phyloP scores from a whole-genome alignment of 345 rosid genomes.

The Cardamine occulta region DNA sequence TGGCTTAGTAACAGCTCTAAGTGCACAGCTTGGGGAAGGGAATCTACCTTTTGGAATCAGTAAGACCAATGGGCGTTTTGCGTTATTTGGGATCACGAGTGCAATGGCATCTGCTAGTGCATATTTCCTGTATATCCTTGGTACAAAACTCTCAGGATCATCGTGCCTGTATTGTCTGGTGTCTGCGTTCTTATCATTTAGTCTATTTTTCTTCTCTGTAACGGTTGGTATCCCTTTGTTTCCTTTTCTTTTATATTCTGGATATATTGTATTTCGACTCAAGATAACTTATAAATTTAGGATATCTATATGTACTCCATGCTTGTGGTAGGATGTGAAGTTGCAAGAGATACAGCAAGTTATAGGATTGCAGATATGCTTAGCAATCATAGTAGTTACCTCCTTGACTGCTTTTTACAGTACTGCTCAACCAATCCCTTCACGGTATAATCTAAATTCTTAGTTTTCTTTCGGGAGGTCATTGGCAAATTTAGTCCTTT shows the following conservation, averaged over 20 bases:
- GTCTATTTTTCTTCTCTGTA: constrained; percentile 68
- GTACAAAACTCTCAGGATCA: constrained; percentile 67
- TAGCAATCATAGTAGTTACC: constrained; percentile 68
- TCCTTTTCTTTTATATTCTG: constrained; percentile 1
- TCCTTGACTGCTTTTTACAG: constrained; percentile 65
- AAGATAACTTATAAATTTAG: background rate
- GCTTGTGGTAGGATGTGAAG: constrained; percentile 61
- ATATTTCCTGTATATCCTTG: constrained; percentile 76
- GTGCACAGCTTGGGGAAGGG: constrained; percentile 55
- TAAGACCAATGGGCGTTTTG: constrained; percentile 60
- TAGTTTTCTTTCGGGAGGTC: background rate
- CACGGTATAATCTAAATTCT: constrained; percentile 53
- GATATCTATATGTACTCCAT: background rate
- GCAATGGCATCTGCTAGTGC: constrained; percentile 95
- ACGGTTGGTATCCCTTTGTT: constrained; percentile 56
- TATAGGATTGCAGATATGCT: constrained; percentile 66
- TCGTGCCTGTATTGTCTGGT: constrained; percentile 76
- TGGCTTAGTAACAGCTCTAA: constrained; percentile 65
- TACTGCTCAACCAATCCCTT: constrained; percentile 55
- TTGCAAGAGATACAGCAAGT: constrained; percentile 68
- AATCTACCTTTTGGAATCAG: constrained; percentile 58
- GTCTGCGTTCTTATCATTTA: constrained; percentile 75
- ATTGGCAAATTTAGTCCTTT: background rate
- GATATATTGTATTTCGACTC: background rate
- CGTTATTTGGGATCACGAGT: constrained; percentile 67